Evolutionary conservation across 345 rosid species (phyloP).

Genomic region (Populus alba): DNA sequence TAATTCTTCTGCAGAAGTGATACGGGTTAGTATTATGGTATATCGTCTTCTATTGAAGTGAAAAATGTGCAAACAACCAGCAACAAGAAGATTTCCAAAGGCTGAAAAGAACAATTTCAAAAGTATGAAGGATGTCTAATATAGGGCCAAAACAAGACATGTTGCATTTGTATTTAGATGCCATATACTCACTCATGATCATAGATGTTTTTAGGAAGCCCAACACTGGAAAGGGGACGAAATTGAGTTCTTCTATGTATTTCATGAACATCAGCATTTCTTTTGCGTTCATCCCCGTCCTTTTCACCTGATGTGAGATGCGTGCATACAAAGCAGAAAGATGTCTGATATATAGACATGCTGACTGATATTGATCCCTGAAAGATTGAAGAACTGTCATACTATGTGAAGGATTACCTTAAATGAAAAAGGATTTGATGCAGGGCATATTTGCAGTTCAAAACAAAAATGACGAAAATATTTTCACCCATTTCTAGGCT

Average conservation of each 20-base stretch:
- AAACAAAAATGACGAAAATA: not conserved
- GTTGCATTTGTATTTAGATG: not conserved
- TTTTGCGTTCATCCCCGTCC: constrained; percentile 82
- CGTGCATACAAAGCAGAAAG: constrained; percentile 71
- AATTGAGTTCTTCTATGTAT: constrained; percentile 77
- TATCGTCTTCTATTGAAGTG: not conserved
- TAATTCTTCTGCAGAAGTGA: constrained; percentile 57
- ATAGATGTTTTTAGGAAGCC: constrained; percentile 62
- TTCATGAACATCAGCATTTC: constrained; percentile 87
- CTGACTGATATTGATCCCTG: constrained; percentile 98
- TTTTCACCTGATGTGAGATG: constrained; percentile 93
- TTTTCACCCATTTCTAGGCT: not conserved
- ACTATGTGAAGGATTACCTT: constrained; percentile 14
- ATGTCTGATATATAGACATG: constrained; percentile 87
- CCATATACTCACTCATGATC: constrained; percentile 79
- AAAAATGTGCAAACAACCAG: not conserved
- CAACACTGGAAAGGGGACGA: constrained; percentile 49
- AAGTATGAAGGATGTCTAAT: not conserved
- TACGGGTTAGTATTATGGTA: not conserved
- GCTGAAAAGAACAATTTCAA: not conserved
- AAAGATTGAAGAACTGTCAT: constrained; percentile 21
- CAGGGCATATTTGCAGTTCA: not conserved
- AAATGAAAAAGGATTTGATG: constrained; percentile 1
- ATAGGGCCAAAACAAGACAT: not conserved
- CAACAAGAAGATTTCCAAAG: not conserved